A percentile compares a stretch with the other conserved stretches of the same genome.
phyloP scores from a whole-genome alignment of 495 filamentous ascomycete species.

The Podospora pseudocomata region DNA sequence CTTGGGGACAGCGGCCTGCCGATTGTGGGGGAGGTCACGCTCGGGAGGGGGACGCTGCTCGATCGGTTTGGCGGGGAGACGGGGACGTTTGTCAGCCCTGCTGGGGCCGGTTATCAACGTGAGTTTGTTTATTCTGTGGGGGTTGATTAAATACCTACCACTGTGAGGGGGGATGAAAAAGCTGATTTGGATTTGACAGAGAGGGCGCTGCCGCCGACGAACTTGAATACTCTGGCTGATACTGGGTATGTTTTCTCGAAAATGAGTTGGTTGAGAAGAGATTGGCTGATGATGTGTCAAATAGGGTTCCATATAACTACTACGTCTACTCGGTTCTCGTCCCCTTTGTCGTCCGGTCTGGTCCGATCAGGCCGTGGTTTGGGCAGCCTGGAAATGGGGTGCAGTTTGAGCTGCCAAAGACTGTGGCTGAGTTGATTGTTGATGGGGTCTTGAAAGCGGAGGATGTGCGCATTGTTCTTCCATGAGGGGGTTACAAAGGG shows the following conservation, averaged over 20 bases:
- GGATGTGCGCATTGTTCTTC: slow-evolving; percentile 18
- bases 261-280: not conserved
- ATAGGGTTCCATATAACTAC: slow-evolving; percentile 51
- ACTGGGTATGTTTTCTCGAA: not conserved
- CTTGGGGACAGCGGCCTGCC: slow-evolving; percentile 29
- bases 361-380: slow-evolving; percentile 55
- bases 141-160: no score
- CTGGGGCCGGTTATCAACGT: slow-evolving; percentile 48
- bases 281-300: not conserved
- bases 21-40: slow-evolving; percentile 46
- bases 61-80: slow-evolving; percentile 54
- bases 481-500: not conserved
- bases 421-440: slow-evolving; percentile 19
- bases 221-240: not conserved
- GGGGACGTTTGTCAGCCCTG: slow-evolving; percentile 43
- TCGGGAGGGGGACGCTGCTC: slow-evolving; percentile 45
- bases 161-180: no score
- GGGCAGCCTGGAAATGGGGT: slow-evolving; percentile 56
- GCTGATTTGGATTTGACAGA: slow-evolving; percentile 16
- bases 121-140: not conserved
- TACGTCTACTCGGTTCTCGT: slow-evolving; percentile 50
- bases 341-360: slow-evolving; percentile 42
- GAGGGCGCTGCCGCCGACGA: slow-evolving; percentile 45
- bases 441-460: slow-evolving; percentile 19
- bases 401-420: slow-evolving; percentile 37